Evolutionary conservation across 2,329 filamentous ascomycete genomes (phyloP).

Genomic region (Phialocephala sp.): DNA sequence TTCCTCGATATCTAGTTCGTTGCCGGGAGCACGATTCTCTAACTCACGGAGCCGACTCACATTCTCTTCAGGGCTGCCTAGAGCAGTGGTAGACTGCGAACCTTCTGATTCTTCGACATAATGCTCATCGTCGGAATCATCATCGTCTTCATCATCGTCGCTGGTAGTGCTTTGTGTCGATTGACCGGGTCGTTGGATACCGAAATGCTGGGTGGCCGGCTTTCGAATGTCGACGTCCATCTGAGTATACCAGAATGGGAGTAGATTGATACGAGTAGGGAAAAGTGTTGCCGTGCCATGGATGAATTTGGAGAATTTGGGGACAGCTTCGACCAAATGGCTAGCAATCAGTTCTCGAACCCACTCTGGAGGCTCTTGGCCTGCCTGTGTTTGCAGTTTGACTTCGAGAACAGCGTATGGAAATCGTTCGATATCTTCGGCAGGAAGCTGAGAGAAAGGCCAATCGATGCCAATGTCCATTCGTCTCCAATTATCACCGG

Average conservation of each 20-base stretch:
- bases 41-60: conserved; percentile 31
- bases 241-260: conserved; percentile 98
- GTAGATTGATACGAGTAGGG: conserved; percentile 82
- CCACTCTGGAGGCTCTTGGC: conserved; percentile 95
- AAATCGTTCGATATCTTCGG: conserved; percentile 86
- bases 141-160: conserved; percentile 75
- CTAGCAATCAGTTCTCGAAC: conserved; percentile 91
- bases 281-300: conserved; percentile 91
- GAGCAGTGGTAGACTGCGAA: conserved; percentile 21
- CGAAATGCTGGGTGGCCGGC: conserved; percentile 85
- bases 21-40: conserved; percentile 42
- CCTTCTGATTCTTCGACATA: conserved; percentile 50
- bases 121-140: conserved; percentile 72
- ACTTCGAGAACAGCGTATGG: conserved; percentile 97
- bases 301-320: conserved; percentile 99
- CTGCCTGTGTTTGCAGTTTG: conserved; percentile 94
- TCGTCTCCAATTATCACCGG: conserved; percentile 91
- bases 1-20: conserved; percentile 77
- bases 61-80: conserved; percentile 32
- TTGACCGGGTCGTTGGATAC: conserved; percentile 80
- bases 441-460: conserved; percentile 87
- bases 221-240: conserved; percentile 99
- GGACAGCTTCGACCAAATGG: conserved; percentile 96
- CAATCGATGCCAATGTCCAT: conserved; percentile 98
- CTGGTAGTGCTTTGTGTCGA: conserved; percentile 79